phyloP scores from a whole-genome alignment of 1,284 basidiomycete genomes.

The Mixia osmundae region DNA sequence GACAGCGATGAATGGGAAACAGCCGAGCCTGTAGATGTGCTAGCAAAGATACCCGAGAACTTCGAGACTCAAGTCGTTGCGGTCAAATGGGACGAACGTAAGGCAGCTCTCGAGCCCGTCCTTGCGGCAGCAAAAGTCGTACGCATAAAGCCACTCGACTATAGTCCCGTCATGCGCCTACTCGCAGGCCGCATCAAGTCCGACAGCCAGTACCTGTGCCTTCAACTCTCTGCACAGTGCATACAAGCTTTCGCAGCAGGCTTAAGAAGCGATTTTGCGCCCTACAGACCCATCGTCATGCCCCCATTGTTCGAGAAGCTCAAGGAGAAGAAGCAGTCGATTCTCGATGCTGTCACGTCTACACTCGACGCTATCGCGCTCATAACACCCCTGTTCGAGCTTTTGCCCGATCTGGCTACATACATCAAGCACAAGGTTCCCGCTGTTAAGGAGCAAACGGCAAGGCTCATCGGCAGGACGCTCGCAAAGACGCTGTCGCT shows the following conservation, averaged over 20 bases:
- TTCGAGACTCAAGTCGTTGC: conserved; percentile 53
- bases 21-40: conserved; percentile 59
- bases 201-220: conserved; percentile 91
- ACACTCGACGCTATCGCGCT: conserved; percentile 75
- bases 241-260: conserved; percentile 70
- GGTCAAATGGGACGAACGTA: conserved; percentile 95
- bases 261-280: conserved; percentile 41
- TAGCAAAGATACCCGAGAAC: conserved; percentile 46
- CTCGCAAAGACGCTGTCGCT: conserved; percentile 39
- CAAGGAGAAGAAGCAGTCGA: conserved; percentile 80
- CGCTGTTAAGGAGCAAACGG: conserved; percentile 78
- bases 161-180: conserved; percentile 47
- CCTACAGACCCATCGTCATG: conserved; percentile 49
- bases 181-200: conserved; percentile 56
- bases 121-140: conserved; percentile 44
- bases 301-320: conserved; percentile 64
- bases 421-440: conserved; percentile 80
- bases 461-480: conserved; percentile 67
- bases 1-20: conserved; percentile 52
- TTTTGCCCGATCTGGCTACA: conserved; percentile 38
- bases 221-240: conserved; percentile 65
- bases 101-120: conserved; percentile 72
- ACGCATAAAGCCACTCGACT: conserved; percentile 53
- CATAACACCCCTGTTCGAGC: conserved; percentile 22
- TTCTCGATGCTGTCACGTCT: conserved; percentile 66